Evolutionary conservation across 108 stramenopile species (phyloP).

Genomic region (Nitzschia putrida): DNA sequence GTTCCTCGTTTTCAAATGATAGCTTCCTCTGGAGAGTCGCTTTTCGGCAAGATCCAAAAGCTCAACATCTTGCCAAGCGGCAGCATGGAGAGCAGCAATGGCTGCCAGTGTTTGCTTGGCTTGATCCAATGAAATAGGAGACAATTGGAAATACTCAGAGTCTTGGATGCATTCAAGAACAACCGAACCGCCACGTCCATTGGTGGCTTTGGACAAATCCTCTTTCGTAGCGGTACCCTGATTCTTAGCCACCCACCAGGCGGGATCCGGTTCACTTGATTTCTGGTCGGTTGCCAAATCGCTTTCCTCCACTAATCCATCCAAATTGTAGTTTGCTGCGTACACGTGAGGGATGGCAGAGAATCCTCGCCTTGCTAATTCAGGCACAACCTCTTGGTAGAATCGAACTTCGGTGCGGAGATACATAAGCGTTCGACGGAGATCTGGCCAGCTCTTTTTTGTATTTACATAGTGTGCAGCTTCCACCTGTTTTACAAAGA

Average conservation of each 20-base stretch:
- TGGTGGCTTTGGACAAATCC: not conserved
- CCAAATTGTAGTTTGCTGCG: slow-evolving; percentile 47
- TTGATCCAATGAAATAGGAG: slow-evolving; percentile 57
- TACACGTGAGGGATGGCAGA: slow-evolving; percentile 43
- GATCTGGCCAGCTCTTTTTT: slow-evolving; percentile 72
- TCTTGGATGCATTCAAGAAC: slow-evolving; percentile 41
- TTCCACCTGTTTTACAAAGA: slow-evolving; percentile 49
- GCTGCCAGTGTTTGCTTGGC: slow-evolving; percentile 51
- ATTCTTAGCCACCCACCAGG: not conserved
- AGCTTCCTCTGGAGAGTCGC: slow-evolving; percentile 58
- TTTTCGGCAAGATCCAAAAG: slow-evolving; percentile 44
- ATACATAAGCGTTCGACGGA: slow-evolving; percentile 75
- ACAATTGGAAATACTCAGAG: slow-evolving; percentile 62
- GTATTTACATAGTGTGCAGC: slow-evolving; percentile 41
- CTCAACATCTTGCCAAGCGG: slow-evolving; percentile 59
- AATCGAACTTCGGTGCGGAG: slow-evolving; percentile 74
- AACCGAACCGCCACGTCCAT: slow-evolving; percentile 30
- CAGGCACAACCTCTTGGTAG: slow-evolving; percentile 65
- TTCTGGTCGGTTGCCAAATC: slow-evolving; percentile 45
- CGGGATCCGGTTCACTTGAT: slow-evolving; percentile 4
- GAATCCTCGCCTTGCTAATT: slow-evolving; percentile 24
- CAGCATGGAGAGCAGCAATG: slow-evolving; percentile 69
- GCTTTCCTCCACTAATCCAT: slow-evolving; percentile 63
- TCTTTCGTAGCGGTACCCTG: not conserved
- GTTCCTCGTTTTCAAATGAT: slow-evolving; percentile 68